phyloP scores from a whole-genome alignment of 2,329 filamentous ascomycete genomes.

The Amauroascus verrucosus region DNA sequence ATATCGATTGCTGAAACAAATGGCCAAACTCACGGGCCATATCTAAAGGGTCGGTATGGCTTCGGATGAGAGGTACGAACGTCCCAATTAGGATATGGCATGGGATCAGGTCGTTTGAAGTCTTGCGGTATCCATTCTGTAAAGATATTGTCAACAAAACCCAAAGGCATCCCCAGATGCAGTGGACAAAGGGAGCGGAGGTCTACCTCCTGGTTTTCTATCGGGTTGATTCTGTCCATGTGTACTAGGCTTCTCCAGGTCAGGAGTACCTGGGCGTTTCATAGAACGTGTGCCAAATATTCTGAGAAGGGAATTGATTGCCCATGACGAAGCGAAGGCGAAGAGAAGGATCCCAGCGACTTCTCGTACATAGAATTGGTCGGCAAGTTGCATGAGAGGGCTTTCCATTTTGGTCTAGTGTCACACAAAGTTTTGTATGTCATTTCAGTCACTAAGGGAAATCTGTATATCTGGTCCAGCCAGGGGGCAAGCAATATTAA shows the following conservation, averaged over 20 bases:
- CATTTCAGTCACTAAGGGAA: not conserved
- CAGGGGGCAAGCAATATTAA: conserved; percentile 4
- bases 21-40: conserved; percentile 49
- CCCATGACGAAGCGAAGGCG: conserved; percentile 2
- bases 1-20: not conserved
- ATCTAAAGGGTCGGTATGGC: conserved; percentile 67
- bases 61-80: conserved; percentile 59
- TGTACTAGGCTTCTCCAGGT: conserved; percentile 26
- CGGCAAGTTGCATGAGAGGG: not conserved
- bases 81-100: conserved; percentile 59
- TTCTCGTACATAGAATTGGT: conserved; percentile 5
- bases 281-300: not conserved
- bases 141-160: not conserved
- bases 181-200: not conserved
- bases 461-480: not conserved
- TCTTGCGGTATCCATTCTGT: conserved; percentile 47
- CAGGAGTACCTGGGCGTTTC: not conserved
- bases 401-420: not conserved
- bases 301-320: not conserved
- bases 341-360: conserved; percentile 1
- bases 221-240: conserved; percentile 29
- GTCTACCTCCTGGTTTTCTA: conserved; percentile 40
- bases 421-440: not conserved
- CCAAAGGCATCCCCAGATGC: not conserved
- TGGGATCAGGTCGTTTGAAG: conserved; percentile 51